These are phyloP conservation scores for Ogataea pini DNA, from an alignment of 805 yeast genomes.

Conservation along the genomic window DNA sequence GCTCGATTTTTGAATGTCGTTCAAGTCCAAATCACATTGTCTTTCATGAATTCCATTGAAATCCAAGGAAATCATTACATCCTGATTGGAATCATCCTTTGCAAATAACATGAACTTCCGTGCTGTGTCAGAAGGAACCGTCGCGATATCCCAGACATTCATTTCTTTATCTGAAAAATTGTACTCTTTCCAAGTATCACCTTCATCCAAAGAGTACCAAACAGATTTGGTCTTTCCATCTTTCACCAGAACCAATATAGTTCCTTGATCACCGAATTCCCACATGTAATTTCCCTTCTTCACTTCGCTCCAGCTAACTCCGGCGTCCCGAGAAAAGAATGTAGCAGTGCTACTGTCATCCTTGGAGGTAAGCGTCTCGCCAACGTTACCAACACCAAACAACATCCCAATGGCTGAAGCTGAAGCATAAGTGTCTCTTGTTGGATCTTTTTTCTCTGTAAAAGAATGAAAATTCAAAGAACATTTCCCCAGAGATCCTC, in stretches of 20 bases:
- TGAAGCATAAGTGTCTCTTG: slow-evolving; percentile 81
- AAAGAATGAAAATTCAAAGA: slow-evolving; percentile 86
- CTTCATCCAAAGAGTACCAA: slow-evolving; percentile 74
- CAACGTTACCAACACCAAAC: slow-evolving; percentile 94
- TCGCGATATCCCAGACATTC: slow-evolving; percentile 69
- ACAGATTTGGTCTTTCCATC: slow-evolving; percentile 58
- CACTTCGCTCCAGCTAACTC: slow-evolving; percentile 82
- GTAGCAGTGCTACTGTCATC: slow-evolving; percentile 56
- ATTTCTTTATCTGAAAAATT: slow-evolving; percentile 60
- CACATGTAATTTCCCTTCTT: slow-evolving; percentile 76
- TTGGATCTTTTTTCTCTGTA: slow-evolving; percentile 77
- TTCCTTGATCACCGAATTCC: slow-evolving; percentile 97
- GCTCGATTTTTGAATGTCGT: slow-evolving; percentile 34
- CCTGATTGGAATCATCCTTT: slow-evolving; percentile 37
- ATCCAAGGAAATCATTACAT: slow-evolving; percentile 52
- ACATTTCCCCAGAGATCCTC: slow-evolving; percentile 55
- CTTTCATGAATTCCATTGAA: slow-evolving; percentile 52
- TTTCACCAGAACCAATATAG: slow-evolving; percentile 73
- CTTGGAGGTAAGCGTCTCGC: slow-evolving; percentile 48
- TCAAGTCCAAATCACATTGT: slow-evolving; percentile 54
- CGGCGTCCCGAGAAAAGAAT: slow-evolving; percentile 86
- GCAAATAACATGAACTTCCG: slow-evolving; percentile 71
- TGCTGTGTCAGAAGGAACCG: slow-evolving; percentile 91
- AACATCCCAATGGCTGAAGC: slow-evolving; percentile 86
- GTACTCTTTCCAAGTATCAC: slow-evolving; percentile 70